phyloP scores from a whole-genome alignment of 176 grass and related monocot species.

The Lolium perenne region DNA sequence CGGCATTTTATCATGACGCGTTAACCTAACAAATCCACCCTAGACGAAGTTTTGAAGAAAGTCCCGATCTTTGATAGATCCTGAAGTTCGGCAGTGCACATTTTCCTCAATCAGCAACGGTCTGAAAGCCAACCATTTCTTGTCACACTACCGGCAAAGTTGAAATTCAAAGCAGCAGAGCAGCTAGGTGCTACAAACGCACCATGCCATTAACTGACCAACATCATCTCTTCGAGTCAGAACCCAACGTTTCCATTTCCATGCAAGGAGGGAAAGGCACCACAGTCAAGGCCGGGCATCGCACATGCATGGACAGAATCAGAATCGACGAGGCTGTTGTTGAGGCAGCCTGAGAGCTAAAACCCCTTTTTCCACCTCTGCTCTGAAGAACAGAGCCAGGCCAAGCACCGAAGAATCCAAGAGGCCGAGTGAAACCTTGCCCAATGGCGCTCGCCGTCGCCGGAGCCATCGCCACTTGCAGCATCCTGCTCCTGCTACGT shows the following conservation, averaged over 20 bases:
- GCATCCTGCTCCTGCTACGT: conserved; percentile 32
- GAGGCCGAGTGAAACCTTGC: neutral
- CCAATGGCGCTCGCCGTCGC: conserved; percentile 14
- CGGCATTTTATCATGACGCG: neutral
- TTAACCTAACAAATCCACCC: neutral
- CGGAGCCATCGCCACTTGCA: neutral
- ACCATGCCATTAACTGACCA: neutral
- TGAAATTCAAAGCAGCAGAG: neutral
- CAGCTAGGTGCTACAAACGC: neutral
- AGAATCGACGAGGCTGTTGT: neutral
- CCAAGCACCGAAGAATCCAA: neutral
- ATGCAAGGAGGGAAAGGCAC: neutral
- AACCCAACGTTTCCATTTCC: neutral
- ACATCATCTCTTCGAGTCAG: neutral
- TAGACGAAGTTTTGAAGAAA: neutral
- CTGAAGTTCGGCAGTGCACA: neutral
- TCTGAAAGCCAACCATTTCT: neutral
- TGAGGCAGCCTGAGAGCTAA: neutral
- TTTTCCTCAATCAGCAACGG: neutral
- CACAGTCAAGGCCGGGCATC: neutral
- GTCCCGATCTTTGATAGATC: neutral
- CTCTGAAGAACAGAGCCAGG: neutral
- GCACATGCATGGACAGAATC: neutral
- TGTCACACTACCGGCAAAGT: neutral
- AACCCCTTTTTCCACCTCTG: neutral